Evolutionary conservation across 192 early-diverging fungal species (phyloP).

Genomic region (Rhizoclosmatium sp.): DNA sequence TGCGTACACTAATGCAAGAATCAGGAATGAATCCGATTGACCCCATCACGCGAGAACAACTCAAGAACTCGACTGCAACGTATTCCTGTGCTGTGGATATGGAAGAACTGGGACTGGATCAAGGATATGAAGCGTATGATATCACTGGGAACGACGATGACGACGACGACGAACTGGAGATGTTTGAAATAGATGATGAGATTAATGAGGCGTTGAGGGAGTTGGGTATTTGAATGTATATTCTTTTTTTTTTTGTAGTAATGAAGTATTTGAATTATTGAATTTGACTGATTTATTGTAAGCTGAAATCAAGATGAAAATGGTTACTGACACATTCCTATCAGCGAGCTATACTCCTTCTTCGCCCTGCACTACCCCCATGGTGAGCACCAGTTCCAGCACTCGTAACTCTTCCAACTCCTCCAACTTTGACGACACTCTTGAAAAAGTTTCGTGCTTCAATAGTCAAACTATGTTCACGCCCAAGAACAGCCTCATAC

Average conservation of each 20-base stretch:
- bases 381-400: neutral
- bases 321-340: no score
- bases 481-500: slow-evolving; percentile 51
- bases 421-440: slow-evolving; percentile 29
- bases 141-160: neutral
- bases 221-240: neutral
- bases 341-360: neutral
- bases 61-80: neutral
- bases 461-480: slow-evolving; percentile 55
- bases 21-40: slow-evolving; percentile 2
- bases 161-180: neutral
- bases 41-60: slow-evolving; percentile 20
- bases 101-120: neutral
- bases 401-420: neutral
- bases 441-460: slow-evolving; percentile 55
- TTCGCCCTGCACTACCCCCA: slow-evolving; percentile 10
- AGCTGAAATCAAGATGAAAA: neutral
- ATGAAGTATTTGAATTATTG: neutral
- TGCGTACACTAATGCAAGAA: slow-evolving; percentile 19
- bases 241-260: neutral
- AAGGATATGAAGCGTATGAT: slow-evolving; percentile 10
- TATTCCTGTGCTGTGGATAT: neutral
- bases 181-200: slow-evolving; percentile 8
- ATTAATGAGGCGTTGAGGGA: slow-evolving; percentile 13
- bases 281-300: neutral